Conservation (phyloP, 2,329 filamentous ascomycete species). For the Paracoccidioides lutzii region DNA sequence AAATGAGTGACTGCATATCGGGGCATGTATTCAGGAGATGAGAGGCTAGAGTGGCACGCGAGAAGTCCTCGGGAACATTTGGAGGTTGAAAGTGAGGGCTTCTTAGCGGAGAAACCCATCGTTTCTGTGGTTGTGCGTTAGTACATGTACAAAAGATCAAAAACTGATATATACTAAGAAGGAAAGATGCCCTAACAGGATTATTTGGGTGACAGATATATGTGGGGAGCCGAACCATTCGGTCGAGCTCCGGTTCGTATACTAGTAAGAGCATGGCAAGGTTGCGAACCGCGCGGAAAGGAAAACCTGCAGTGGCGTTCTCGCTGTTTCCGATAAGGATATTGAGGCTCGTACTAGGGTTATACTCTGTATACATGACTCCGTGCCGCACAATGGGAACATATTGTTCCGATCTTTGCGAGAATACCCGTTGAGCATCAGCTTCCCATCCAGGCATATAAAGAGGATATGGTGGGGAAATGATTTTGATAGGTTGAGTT, state of each 20-base stretch:
- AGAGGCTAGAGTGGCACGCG: slow-evolving; percentile 3
- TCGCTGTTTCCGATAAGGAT: slow-evolving; percentile 11
- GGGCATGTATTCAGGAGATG: slow-evolving; percentile 10
- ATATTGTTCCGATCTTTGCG: slow-evolving; percentile 4
- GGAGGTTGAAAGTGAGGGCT: slow-evolving; percentile 10
- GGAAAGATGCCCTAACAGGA: slow-evolving; percentile 1
- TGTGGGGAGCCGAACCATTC: slow-evolving; percentile 2
- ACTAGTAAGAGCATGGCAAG: slow-evolving; percentile 13
- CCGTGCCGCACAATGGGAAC: slow-evolving; percentile 7
- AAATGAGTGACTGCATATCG: slow-evolving; percentile 7
- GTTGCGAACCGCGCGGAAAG: slow-evolving; percentile 11
- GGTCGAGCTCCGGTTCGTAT: slow-evolving; percentile 10
- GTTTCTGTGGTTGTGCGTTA: neutral
- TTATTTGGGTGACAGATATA: neutral
- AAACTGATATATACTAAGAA: neutral
- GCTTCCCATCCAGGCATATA: slow-evolving; percentile 6
- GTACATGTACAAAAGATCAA: neutral
- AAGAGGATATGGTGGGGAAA: slow-evolving; percentile 9
- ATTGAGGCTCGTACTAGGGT: slow-evolving; percentile 9
- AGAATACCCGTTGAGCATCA: slow-evolving; percentile 10
- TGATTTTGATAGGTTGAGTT: slow-evolving; percentile 10
- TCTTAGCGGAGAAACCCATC: slow-evolving; percentile 4
- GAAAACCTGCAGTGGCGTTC: slow-evolving; percentile 4
- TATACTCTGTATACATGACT: slow-evolving; percentile 8
- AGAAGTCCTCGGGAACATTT: slow-evolving; percentile 5